Conservation (phyloP, 1,284 basidiomycete genomes). For the Taiwanofungus camphoratus region DNA sequence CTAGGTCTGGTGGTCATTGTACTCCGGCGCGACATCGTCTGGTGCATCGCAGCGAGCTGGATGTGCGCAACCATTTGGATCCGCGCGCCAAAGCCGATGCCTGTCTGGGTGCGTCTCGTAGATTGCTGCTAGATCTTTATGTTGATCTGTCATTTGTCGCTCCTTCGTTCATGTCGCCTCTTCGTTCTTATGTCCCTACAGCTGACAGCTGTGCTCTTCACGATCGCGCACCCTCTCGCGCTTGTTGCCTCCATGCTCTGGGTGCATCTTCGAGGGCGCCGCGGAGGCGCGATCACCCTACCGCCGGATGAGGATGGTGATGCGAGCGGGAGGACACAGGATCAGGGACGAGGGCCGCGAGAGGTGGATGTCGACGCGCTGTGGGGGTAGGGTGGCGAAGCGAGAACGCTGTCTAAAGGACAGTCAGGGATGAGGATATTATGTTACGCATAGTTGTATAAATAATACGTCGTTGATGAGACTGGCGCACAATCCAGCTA, state of each 20-base stretch:
- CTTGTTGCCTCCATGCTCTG: slow-evolving; percentile 39
- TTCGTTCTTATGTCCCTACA: slow-evolving; percentile 20
- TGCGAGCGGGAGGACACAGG: slow-evolving; percentile 2
- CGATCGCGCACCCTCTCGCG: slow-evolving; percentile 51
- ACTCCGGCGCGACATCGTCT: slow-evolving; percentile 57
- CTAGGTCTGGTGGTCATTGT: slow-evolving; percentile 49
- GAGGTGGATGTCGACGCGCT: slow-evolving; percentile 27
- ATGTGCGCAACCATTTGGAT: slow-evolving; percentile 59
- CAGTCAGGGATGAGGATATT: too few relatives aligned
- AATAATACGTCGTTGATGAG: too few relatives aligned
- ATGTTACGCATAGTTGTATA: too few relatives aligned
- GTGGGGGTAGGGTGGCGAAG: too few relatives aligned
- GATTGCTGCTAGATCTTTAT: neutral
- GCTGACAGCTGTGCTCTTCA: slow-evolving; percentile 56
- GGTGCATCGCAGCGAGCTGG: slow-evolving; percentile 69
- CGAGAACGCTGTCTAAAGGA: too few relatives aligned
- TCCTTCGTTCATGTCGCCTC: neutral
- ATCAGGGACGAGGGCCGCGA: slow-evolving; percentile 16
- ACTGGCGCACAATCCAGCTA: too few relatives aligned
- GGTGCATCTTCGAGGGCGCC: slow-evolving; percentile 26
- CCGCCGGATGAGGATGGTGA: slow-evolving; percentile 31
- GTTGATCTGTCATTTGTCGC: slow-evolving; percentile 1
- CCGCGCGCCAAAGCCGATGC: slow-evolving; percentile 51
- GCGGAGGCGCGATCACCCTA: slow-evolving; percentile 37
- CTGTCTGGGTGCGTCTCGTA: slow-evolving; percentile 48